These are phyloP conservation scores for Cercophora sp. DNA, from an alignment of 495 filamentous ascomycete species.

Conservation along the genomic window DNA sequence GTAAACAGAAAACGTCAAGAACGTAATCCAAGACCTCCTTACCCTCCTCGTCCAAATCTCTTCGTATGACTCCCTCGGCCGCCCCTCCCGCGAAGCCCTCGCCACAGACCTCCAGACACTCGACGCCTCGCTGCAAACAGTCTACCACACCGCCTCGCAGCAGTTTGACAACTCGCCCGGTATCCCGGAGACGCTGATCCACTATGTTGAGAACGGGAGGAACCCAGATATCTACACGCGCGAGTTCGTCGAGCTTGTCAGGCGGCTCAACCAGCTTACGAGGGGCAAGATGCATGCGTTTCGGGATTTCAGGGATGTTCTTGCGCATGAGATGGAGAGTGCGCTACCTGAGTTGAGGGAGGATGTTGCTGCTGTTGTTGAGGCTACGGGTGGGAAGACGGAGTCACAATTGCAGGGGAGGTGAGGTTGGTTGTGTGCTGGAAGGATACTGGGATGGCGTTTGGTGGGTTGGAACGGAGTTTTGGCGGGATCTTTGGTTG, in stretches of 20 bases:
- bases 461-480: not conserved
- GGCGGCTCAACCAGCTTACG: conserved; percentile 76
- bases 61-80: conserved; percentile 66
- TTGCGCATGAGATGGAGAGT: conserved; percentile 73
- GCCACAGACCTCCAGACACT: conserved; percentile 35
- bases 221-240: conserved; percentile 99
- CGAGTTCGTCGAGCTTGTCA: conserved; percentile 90
- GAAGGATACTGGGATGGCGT: not conserved
- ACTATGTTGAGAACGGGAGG: conserved; percentile 87
- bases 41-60: conserved; percentile 70
- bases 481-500: not conserved
- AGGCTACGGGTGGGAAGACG: conserved; percentile 28
- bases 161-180: conserved; percentile 55
- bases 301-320: conserved; percentile 69
- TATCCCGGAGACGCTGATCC: conserved; percentile 84
- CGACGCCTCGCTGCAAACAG: conserved; percentile 24
- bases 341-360: conserved; percentile 72
- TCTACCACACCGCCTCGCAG: conserved; percentile 46
- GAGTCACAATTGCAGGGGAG: not conserved
- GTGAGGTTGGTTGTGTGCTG: not conserved
- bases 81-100: conserved; percentile 44
- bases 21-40: conserved; percentile 83
- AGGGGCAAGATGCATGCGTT: conserved; percentile 84
- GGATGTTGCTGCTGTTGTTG: conserved; percentile 64
- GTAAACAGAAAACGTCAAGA: too few relatives aligned